phyloP scores from a whole-genome alignment of 257 asterid genomes.

The Ophiorrhiza pumila region DNA sequence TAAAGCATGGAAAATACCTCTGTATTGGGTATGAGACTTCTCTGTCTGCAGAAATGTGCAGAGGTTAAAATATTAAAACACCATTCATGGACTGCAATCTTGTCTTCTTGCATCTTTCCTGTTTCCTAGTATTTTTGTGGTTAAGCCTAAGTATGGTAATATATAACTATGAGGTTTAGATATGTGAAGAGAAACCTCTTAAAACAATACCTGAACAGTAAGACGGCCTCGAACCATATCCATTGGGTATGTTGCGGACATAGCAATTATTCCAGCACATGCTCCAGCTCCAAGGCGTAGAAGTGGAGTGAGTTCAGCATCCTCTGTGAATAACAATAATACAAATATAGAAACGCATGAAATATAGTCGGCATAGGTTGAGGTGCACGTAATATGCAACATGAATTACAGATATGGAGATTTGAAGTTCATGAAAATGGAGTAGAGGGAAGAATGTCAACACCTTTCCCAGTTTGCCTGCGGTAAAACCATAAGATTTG shows the following conservation, averaged over 20 bases:
- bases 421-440: not conserved
- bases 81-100: not conserved
- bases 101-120: not conserved
- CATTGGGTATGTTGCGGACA: constrained; percentile 98
- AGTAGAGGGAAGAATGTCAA: not conserved
- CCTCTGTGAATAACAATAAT: constrained; percentile 40
- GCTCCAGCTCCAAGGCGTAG: constrained; percentile 97
- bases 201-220: constrained; percentile 76
- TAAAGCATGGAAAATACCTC: constrained; percentile 88
- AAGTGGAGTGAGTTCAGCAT: constrained; percentile 80
- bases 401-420: constrained; percentile 1
- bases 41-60: constrained; percentile 58
- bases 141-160: not conserved
- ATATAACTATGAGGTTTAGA: no score
- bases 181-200: not conserved
- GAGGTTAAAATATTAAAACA: not conserved
- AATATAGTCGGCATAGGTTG: not conserved
- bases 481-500: constrained; percentile 59
- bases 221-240: constrained; percentile 96
- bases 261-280: constrained; percentile 96
- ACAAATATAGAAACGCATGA: not conserved
- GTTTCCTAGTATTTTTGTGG: not conserved
- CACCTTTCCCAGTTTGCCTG: constrained; percentile 73
- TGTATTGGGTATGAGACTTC: constrained; percentile 74
- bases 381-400: not conserved